These are phyloP conservation scores for Lodderomyces margitis DNA, from an alignment of 1,139 yeast genomes.

Conservation along the genomic window DNA sequence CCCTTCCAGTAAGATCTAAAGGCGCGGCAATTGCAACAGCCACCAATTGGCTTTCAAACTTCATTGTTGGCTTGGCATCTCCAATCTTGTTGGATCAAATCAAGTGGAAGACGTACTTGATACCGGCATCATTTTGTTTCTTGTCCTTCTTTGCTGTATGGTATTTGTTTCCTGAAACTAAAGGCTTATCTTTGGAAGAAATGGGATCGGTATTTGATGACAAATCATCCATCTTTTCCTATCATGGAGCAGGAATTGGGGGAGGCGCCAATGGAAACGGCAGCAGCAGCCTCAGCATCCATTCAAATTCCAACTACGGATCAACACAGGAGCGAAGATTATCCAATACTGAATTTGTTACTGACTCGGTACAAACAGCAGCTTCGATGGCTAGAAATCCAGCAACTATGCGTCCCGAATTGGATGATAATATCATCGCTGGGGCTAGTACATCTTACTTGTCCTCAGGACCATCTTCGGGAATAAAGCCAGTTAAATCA, in stretches of 20 bases:
- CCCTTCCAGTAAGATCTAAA: constrained; percentile 82
- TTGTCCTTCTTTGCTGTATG: constrained; percentile 60
- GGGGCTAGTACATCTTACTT: constrained; percentile 6
- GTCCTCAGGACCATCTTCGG: constrained; percentile 14
- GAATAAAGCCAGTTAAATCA: constrained; percentile 12
- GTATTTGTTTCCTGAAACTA: constrained; percentile 53
- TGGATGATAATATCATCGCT: constrained; percentile 12
- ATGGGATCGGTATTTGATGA: constrained; percentile 55
- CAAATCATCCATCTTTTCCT: constrained; percentile 43
- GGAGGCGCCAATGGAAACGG: constrained; percentile 4
- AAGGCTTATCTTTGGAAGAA: constrained; percentile 53
- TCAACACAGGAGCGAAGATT: constrained; percentile 22
- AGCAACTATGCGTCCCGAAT: constrained; percentile 27
- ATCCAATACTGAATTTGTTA: constrained; percentile 16
- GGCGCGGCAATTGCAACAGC: constrained; percentile 93
- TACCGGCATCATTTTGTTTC: constrained; percentile 77
- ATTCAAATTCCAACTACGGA: constrained; percentile 22
- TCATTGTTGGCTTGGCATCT: constrained; percentile 87
- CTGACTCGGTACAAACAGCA: constrained; percentile 26
- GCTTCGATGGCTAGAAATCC: constrained; percentile 44
- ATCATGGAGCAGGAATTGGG: constrained; percentile 32
- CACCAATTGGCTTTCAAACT: constrained; percentile 92
- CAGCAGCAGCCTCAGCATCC: constrained; percentile 11
- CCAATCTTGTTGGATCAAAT: constrained; percentile 79
- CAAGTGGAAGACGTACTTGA: constrained; percentile 75